These are phyloP conservation scores for Neurospora cerealis DNA, from an alignment of 495 filamentous ascomycete species.

Conservation along the genomic window DNA sequence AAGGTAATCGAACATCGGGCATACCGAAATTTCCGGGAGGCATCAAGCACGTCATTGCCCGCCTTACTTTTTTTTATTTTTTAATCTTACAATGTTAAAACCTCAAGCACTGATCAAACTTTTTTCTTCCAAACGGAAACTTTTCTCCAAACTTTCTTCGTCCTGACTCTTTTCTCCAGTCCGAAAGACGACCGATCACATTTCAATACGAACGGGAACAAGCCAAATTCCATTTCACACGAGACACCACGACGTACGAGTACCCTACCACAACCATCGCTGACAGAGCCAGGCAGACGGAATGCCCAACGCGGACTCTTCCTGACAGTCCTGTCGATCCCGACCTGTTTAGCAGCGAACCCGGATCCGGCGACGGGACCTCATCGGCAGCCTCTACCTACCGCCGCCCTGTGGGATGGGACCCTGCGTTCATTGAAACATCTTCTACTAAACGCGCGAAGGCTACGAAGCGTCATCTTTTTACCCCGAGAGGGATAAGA, in stretches of 20 bases:
- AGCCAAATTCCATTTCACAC: neutral
- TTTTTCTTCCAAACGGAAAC: neutral
- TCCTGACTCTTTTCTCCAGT: neutral
- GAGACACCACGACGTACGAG: neutral
- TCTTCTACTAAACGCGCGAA: neutral
- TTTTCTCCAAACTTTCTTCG: neutral
- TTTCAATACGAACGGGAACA: neutral
- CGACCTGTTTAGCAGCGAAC: neutral
- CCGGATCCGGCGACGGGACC: neutral
- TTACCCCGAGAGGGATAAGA: too few species aligned
- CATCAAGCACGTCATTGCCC: too few species aligned
- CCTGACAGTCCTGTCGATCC: neutral
- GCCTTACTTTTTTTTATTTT: neutral
- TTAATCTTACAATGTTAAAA: neutral
- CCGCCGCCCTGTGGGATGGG: neutral
- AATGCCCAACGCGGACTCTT: neutral
- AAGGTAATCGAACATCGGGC: neutral
- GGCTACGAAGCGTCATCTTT: neutral
- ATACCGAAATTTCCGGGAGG: neutral
- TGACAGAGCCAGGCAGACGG: neutral
- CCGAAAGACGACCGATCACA: neutral
- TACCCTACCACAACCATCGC: neutral
- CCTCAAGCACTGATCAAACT: neutral
- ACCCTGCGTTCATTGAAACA: neutral
- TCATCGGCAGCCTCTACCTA: neutral